Conservation (phyloP, 2,329 filamentous ascomycete genomes). For the Sordariomycetes sp. region DNA sequence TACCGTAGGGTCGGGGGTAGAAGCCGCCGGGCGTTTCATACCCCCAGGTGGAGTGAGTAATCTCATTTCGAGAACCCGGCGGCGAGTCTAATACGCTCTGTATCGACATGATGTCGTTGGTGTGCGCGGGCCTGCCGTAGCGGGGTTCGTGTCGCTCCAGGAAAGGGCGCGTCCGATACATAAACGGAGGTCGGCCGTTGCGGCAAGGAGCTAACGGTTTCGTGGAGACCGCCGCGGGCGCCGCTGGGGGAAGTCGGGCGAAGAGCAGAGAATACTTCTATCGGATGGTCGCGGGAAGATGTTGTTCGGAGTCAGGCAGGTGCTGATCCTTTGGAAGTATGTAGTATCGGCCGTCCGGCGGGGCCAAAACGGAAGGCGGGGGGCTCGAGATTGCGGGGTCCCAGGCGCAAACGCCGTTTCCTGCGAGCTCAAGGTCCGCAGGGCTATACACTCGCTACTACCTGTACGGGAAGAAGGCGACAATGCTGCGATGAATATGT, state of each 20-base stretch:
- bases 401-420: background rate
- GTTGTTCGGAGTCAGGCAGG: background rate
- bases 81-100: background rate
- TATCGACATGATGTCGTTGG: slow-evolving; percentile 1
- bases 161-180: background rate
- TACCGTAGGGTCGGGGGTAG: slow-evolving; percentile 8
- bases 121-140: background rate
- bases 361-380: background rate
- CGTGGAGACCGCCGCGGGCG: background rate
- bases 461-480: background rate
- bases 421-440: background rate
- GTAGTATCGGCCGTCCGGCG: background rate
- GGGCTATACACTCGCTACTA: background rate
- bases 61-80: slow-evolving; percentile 1
- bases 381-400: background rate
- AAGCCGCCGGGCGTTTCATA: slow-evolving; percentile 4
- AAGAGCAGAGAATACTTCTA: background rate
- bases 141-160: slow-evolving; percentile 3
- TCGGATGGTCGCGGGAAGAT: background rate
- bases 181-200: background rate
- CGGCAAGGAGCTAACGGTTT: background rate
- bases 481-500: background rate
- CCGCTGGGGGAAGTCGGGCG: background rate
- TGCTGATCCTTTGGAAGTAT: background rate
- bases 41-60: slow-evolving; percentile 2